A percentile compares a stretch with the other conserved stretches of the same genome.
Conservation (phyloP, 257 asterid species). For the Lycium barbarum region DNA sequence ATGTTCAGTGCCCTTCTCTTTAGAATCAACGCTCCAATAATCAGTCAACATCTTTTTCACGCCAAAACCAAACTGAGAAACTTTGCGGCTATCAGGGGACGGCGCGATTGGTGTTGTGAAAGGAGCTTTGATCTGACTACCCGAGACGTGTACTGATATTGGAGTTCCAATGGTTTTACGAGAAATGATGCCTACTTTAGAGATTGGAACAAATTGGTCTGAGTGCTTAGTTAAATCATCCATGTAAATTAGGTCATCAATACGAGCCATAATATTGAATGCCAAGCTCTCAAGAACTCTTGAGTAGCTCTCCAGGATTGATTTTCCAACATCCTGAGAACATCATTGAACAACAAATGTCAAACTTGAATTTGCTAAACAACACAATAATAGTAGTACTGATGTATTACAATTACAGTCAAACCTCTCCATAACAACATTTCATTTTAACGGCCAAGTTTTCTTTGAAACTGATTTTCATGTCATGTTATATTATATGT, state of each 20-base stretch:
- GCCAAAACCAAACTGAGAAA: slow-evolving; percentile 46
- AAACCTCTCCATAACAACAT: background rate
- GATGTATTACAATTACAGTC: background rate
- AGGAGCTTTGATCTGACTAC: slow-evolving; percentile 26
- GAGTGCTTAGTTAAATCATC: slow-evolving; percentile 79
- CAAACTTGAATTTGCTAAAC: background rate
- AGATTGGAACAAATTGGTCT: slow-evolving; percentile 55
- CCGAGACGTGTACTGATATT: slow-evolving; percentile 27
- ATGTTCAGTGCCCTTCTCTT: slow-evolving; percentile 48
- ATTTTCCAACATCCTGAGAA: slow-evolving; percentile 78
- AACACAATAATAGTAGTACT: background rate
- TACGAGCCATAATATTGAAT: slow-evolving; percentile 75
- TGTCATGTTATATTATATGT: no score
- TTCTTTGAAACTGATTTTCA: no score
- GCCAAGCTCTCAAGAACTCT: slow-evolving; percentile 87
- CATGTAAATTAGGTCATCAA: slow-evolving; percentile 74
- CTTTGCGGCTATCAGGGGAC: slow-evolving; percentile 32
- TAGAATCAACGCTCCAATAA: slow-evolving; percentile 59
- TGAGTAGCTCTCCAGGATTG: slow-evolving; percentile 84
- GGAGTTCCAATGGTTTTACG: slow-evolving; percentile 45
- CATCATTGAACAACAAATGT: background rate
- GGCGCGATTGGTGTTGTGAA: slow-evolving; percentile 42
- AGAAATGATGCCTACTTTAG: slow-evolving; percentile 37
- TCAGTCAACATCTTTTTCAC: slow-evolving; percentile 76
- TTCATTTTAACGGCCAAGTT: no score